A percentile compares a stretch with the other conserved stretches of the same genome.
These are phyloP conservation scores for Gossypium turneri DNA, from an alignment of 345 rosid genomes.

Conservation along the genomic window DNA sequence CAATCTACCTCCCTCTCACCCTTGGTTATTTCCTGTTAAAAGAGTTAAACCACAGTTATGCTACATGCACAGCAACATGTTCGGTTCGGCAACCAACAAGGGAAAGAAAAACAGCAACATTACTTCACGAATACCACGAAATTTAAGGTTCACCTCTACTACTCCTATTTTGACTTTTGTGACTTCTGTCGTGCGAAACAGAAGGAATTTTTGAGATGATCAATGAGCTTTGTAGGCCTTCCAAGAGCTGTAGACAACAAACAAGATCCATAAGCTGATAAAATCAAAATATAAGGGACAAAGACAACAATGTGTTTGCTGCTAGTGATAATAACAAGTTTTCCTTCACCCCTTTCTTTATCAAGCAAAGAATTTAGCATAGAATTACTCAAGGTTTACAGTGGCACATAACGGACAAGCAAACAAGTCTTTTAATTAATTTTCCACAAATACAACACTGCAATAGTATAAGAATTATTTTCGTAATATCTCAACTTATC, in stretches of 20 bases:
- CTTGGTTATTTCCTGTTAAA: slow-evolving; percentile 54
- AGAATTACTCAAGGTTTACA: background rate
- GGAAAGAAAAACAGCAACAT: background rate
- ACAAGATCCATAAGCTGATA: background rate
- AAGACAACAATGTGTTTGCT: no score
- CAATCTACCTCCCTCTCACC: slow-evolving; percentile 27
- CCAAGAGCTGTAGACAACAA: slow-evolving; percentile 56
- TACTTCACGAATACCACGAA: background rate
- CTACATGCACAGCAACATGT: background rate
- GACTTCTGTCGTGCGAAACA: slow-evolving; percentile 55
- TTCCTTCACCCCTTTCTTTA: background rate
- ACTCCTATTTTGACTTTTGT: slow-evolving; percentile 45
- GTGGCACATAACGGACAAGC: background rate
- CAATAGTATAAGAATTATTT: background rate
- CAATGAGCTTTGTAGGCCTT: slow-evolving; percentile 93
- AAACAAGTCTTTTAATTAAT: no score
- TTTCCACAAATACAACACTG: no score
- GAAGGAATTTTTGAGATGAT: slow-evolving; percentile 76
- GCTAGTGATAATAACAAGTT: background rate
- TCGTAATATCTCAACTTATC: background rate
- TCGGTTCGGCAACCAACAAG: background rate
- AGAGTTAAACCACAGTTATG: slow-evolving; percentile 14
- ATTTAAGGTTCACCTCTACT: slow-evolving; percentile 35
- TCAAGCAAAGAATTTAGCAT: background rate
- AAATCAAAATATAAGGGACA: background rate